These are phyloP conservation scores for Colletotrichum filicis DNA, from an alignment of 2,329 filamentous ascomycete genomes.

Conservation along the genomic window DNA sequence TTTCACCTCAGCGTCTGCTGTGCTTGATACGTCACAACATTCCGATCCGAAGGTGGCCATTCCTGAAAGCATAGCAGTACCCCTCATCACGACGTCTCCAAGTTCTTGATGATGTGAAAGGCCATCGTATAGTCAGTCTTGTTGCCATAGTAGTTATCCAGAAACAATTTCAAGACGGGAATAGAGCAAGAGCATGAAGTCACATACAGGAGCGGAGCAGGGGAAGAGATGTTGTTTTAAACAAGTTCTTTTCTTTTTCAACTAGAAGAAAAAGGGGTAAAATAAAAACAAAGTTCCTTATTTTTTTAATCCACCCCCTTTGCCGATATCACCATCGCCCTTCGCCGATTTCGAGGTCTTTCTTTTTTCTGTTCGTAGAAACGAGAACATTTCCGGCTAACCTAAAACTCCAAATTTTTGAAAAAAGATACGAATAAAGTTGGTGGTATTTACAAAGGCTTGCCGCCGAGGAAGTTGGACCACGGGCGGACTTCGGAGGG, in stretches of 20 bases:
- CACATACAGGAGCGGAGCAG: not conserved
- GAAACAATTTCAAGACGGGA: not conserved
- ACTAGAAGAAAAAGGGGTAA: not conserved
- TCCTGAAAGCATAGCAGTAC: too few species aligned
- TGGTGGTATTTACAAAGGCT: slow-evolving; percentile 71
- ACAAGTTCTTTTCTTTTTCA: not conserved
- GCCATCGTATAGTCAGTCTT: too few species aligned
- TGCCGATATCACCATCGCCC: not conserved
- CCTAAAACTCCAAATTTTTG: slow-evolving; percentile 7
- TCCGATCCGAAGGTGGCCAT: too few species aligned
- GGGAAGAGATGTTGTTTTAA: not conserved
- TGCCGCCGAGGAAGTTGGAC: slow-evolving; percentile 94
- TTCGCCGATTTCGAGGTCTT: slow-evolving; percentile 5
- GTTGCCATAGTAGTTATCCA: not conserved
- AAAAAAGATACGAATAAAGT: not conserved
- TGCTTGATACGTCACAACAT: too few species aligned
- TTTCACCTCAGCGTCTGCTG: not conserved
- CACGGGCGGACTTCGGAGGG: slow-evolving; percentile 91
- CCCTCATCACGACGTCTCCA: too few species aligned
- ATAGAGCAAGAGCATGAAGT: not conserved
- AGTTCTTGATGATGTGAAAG: too few species aligned
- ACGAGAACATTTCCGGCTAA: slow-evolving; percentile 11
- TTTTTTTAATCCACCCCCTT: not conserved
- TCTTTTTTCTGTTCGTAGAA: not conserved
- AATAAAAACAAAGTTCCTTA: not conserved